phyloP scores from a whole-genome alignment of 768 basidiomycete species.

The Rubroboletus satanas region DNA sequence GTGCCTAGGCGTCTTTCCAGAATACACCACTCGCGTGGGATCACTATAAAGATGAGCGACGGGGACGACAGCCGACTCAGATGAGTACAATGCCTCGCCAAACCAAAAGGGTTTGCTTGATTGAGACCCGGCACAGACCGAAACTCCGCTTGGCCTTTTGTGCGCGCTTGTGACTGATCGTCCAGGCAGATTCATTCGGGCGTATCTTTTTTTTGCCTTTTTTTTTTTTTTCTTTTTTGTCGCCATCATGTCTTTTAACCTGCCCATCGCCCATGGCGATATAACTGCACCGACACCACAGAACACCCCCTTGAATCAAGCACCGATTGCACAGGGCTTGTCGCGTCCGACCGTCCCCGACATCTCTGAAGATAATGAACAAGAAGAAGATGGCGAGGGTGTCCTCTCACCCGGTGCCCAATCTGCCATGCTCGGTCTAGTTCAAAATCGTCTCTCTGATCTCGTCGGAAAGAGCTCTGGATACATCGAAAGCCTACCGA shows the following conservation, averaged over 20 bases:
- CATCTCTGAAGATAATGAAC: conserved; percentile 78
- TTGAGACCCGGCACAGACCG: conserved; percentile 28
- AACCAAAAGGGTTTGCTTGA: not conserved
- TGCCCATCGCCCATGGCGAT: conserved; percentile 58
- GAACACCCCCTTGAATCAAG: conserved; percentile 84
- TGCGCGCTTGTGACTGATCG: conserved; percentile 24
- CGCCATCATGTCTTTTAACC: conserved; percentile 60
- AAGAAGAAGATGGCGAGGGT: conserved; percentile 54
- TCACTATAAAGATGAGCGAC: not conserved
- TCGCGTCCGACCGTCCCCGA: conserved; percentile 88
- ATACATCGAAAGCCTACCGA: conserved; percentile 87
- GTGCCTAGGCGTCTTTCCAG: not conserved
- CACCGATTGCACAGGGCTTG: conserved; percentile 73
- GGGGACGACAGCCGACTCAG: not conserved
- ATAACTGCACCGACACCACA: conserved; percentile 89
- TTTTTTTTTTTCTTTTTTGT: conserved; percentile 19
- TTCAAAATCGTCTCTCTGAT: conserved; percentile 80
- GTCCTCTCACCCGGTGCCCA: conserved; percentile 44
- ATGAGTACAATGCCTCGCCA: not conserved
- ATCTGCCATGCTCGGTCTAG: conserved; percentile 76
- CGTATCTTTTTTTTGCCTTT: conserved; percentile 20
- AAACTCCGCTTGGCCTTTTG: conserved; percentile 34
- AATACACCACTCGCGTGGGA: not conserved
- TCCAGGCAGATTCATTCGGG: conserved; percentile 15
- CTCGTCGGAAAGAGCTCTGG: conserved; percentile 91